Percentiles rank a stretch among this genome's conserved stretches.
Conservation (phyloP, 805 yeast genomes). For the Lipomyces spencermartinsiae region DNA sequence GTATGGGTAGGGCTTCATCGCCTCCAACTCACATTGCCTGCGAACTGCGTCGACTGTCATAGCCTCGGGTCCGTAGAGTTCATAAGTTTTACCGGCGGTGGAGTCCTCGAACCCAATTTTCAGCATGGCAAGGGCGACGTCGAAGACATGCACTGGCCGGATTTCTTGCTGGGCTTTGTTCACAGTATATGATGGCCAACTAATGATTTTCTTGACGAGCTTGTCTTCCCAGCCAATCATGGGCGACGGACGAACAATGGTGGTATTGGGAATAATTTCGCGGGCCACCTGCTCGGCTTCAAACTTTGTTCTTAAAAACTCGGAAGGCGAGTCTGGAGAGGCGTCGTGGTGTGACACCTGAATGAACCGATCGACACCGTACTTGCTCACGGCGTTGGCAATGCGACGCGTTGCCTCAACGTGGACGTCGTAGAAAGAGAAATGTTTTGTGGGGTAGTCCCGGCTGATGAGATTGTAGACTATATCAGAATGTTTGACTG, state of each 20-base stretch:
- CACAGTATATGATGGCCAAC: slow-evolving; percentile 67
- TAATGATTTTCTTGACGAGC: slow-evolving; percentile 65
- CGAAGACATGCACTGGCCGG: slow-evolving; percentile 76
- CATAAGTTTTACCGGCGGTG: slow-evolving; percentile 76
- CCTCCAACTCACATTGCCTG: slow-evolving; percentile 70
- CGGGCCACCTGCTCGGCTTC: slow-evolving; percentile 74
- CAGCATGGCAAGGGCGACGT: slow-evolving; percentile 81
- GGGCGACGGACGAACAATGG: slow-evolving; percentile 85
- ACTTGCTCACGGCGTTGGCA: slow-evolving; percentile 71
- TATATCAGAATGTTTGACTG: slow-evolving; percentile 80
- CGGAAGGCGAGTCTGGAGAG: slow-evolving; percentile 66
- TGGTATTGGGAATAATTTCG: slow-evolving; percentile 72
- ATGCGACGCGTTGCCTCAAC: slow-evolving; percentile 80
- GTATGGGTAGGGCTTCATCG: slow-evolving; percentile 51
- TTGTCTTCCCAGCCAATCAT: slow-evolving; percentile 78
- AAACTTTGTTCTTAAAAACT: slow-evolving; percentile 73
- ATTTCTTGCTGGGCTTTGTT: slow-evolving; percentile 66
- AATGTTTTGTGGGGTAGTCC: slow-evolving; percentile 70
- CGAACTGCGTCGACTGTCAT: slow-evolving; percentile 68
- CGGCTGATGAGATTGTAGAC: slow-evolving; percentile 82
- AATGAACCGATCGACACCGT: slow-evolving; percentile 72
- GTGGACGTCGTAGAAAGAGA: slow-evolving; percentile 81
- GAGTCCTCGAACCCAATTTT: slow-evolving; percentile 80
- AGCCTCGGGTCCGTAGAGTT: slow-evolving; percentile 74
- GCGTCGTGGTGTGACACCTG: slow-evolving; percentile 86